phyloP scores from a whole-genome alignment of 805 yeast species.

The Cyberlindnera maritima region DNA sequence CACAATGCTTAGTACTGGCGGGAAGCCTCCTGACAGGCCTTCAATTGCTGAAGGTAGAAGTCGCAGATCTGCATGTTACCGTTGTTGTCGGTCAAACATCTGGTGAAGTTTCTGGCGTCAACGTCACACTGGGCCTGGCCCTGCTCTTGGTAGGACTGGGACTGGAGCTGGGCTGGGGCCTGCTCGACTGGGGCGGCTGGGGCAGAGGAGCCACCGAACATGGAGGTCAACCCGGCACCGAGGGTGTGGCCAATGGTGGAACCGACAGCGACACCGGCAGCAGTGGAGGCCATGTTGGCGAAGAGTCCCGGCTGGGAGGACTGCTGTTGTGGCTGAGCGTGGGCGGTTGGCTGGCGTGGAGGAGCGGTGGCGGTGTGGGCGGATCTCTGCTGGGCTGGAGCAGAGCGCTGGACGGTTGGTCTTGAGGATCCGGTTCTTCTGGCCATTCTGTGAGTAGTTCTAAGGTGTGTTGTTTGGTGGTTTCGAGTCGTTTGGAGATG shows the following conservation, averaged over 20 bases:
- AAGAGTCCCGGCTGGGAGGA: slow-evolving; percentile 80
- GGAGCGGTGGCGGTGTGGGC: slow-evolving; percentile 64
- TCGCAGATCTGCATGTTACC: slow-evolving; percentile 98
- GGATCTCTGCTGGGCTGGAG: slow-evolving; percentile 55
- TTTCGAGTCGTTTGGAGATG: not conserved
- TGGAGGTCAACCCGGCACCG: slow-evolving; percentile 88
- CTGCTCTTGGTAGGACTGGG: slow-evolving; percentile 36
- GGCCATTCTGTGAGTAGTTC: slow-evolving; percentile 34
- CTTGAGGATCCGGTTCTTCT: slow-evolving; percentile 47
- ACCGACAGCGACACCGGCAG: slow-evolving; percentile 99
- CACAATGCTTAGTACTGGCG: slow-evolving; percentile 56
- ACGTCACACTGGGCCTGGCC: slow-evolving; percentile 68
- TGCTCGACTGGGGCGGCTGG: slow-evolving; percentile 39
- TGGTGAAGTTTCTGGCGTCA: slow-evolving; percentile 93
- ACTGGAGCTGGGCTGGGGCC: slow-evolving; percentile 42
- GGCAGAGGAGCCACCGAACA: slow-evolving; percentile 80
- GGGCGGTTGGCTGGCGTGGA: slow-evolving; percentile 36
- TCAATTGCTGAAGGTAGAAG: slow-evolving; percentile 93
- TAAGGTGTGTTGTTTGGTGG: not conserved
- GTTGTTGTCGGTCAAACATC: slow-evolving; percentile 88
- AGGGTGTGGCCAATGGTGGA: slow-evolving; percentile 95
- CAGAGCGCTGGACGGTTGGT: slow-evolving; percentile 40
- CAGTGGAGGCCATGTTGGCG: slow-evolving; percentile 97
- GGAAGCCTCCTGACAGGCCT: slow-evolving; percentile 95
- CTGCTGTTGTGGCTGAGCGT: slow-evolving; percentile 55